Evolutionary conservation across 108 stramenopile genomes (phyloP).

Genomic region (Skeletonema tropicum): DNA sequence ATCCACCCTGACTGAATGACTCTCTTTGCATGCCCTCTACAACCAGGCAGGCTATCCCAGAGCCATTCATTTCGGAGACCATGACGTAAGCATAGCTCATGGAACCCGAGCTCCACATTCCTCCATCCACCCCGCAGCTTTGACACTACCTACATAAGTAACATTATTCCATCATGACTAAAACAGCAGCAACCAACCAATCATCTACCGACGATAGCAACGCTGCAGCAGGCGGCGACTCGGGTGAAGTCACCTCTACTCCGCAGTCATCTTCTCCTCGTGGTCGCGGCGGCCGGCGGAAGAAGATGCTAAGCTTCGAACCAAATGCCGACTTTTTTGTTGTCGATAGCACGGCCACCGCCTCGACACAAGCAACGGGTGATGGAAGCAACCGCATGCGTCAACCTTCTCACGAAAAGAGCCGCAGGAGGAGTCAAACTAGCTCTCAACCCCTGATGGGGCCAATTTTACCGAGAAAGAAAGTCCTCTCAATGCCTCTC

Average conservation of each 20-base stretch:
- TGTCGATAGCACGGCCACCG: constrained; percentile 18
- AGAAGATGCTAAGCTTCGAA: constrained; percentile 32
- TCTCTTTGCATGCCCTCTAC: no score
- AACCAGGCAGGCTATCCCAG: not conserved
- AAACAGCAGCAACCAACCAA: not conserved
- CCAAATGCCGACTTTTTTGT: constrained; percentile 37
- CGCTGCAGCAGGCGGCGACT: not conserved
- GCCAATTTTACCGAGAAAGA: constrained; percentile 56
- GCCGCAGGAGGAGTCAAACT: not conserved
- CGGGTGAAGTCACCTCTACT: not conserved
- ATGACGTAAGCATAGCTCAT: not conserved
- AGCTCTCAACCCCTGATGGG: constrained; percentile 43
- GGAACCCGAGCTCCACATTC: no score
- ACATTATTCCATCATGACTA: not conserved
- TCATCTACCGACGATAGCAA: not conserved
- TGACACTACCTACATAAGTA: no score
- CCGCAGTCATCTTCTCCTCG: not conserved
- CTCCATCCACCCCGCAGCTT: no score
- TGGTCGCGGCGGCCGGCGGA: constrained; percentile 5
- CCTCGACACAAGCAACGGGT: not conserved
- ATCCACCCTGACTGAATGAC: no score
- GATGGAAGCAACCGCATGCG: constrained; percentile 4
- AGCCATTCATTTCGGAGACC: not conserved
- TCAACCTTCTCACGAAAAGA: constrained; percentile 22
- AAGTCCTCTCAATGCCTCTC: constrained; percentile 57